phyloP scores from a whole-genome alignment of 345 rosid genomes.

The Arabidopsis suecica region DNA sequence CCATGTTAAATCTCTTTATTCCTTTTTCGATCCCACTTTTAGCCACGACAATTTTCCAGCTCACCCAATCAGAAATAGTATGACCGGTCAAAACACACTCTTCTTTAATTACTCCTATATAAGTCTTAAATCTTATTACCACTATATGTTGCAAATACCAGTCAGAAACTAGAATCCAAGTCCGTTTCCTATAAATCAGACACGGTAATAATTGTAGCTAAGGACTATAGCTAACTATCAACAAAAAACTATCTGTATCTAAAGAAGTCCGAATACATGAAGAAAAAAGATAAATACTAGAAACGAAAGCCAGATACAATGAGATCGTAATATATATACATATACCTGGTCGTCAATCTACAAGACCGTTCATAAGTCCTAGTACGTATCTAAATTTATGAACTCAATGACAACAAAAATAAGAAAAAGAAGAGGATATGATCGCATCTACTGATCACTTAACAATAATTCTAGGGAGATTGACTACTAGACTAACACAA shows the following conservation, averaged over 20 bases:
- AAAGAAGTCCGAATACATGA: background rate
- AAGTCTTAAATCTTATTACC: background rate
- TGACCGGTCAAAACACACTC: constrained; percentile 23
- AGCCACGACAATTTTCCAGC: constrained; percentile 44
- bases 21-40: constrained; percentile 37
- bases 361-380: background rate
- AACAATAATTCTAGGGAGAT: background rate
- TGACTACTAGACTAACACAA: too few relatives aligned
- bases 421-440: background rate
- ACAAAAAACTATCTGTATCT: background rate
- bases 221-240: background rate
- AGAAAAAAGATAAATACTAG: background rate
- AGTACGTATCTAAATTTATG: background rate
- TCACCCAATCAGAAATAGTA: constrained; percentile 28
- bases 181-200: constrained; percentile 12
- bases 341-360: background rate
- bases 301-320: background rate
- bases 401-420: background rate
- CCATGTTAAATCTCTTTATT: constrained; percentile 38
- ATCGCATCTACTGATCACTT: background rate
- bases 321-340: background rate
- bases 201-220: background rate
- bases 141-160: background rate
- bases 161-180: constrained; percentile 8
- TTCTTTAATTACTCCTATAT: background rate